Conservation (phyloP, 768 basidiomycete genomes). For the Tylopilus sp. region DNA sequence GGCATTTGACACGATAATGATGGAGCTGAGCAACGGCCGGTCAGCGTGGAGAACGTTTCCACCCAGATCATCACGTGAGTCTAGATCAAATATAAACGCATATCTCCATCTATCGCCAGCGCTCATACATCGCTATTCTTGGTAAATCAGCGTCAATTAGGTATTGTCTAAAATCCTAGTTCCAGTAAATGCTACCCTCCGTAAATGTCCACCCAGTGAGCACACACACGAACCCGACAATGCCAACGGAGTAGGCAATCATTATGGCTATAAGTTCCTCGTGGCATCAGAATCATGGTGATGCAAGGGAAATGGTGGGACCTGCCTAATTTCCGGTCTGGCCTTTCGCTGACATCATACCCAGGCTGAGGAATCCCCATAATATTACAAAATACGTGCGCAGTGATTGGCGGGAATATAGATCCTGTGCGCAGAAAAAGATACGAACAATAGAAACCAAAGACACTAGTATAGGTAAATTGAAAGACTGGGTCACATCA, state of each 20-base stretch:
- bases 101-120: conserved; percentile 6
- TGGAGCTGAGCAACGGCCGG: conserved; percentile 1
- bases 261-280: conserved; percentile 48
- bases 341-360: conserved; percentile 53
- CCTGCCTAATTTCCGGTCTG: conserved; percentile 50
- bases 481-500: conserved; percentile 64
- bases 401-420: conserved; percentile 67
- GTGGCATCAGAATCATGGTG: conserved; percentile 10
- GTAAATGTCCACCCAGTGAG: conserved; percentile 50
- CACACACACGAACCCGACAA: conserved; percentile 53
- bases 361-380: conserved; percentile 83
- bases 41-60: neutral
- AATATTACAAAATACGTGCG: conserved; percentile 91
- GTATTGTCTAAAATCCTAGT: conserved; percentile 1
- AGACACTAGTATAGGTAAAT: conserved; percentile 85
- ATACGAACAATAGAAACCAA: conserved; percentile 85
- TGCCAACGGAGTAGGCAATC: conserved; percentile 53
- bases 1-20: conserved; percentile 47
- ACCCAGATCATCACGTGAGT: conserved; percentile 18
- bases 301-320: conserved; percentile 14
- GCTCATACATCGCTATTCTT: neutral
- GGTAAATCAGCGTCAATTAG: conserved; percentile 13
- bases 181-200: conserved; percentile 43
- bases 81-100: neutral
- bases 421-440: conserved; percentile 86